Conservation (phyloP, 345 rosid genomes). For the Abelmoschus esculentus region DNA sequence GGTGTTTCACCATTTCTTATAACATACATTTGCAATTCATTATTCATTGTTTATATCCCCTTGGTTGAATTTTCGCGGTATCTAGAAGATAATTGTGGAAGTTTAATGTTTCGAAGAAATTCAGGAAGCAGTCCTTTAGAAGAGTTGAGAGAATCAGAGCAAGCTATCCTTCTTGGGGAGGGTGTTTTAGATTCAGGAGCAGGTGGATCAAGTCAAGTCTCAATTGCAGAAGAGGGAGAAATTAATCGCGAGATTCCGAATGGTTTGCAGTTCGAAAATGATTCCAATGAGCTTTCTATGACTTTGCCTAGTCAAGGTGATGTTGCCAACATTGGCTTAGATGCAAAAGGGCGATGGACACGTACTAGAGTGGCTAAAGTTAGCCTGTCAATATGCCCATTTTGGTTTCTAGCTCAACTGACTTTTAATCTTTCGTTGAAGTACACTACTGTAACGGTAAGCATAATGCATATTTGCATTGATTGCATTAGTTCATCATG, state of each 20-base stretch:
- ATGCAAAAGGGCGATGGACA: conserved; percentile 84
- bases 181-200: conserved; percentile 23
- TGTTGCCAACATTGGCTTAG: conserved; percentile 33
- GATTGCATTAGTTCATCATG: not conserved
- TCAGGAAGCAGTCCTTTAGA: conserved; percentile 29
- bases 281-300: conserved; percentile 21
- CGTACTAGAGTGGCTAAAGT: conserved; percentile 71
- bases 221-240: conserved; percentile 34
- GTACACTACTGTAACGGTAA: conserved; percentile 86
- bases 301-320: conserved; percentile 20
- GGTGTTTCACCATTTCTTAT: conserved; percentile 91
- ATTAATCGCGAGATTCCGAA: conserved; percentile 19
- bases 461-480: conserved; percentile 11
- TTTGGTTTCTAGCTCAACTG: conserved; percentile 93
- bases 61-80: conserved; percentile 61
- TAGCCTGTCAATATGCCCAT: conserved; percentile 74
- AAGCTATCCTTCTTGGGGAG: conserved; percentile 56
- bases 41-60: conserved; percentile 77
- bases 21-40: conserved; percentile 88
- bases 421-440: conserved; percentile 83
- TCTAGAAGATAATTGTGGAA: conserved; percentile 62
- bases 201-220: conserved; percentile 17
- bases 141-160: conserved; percentile 56
- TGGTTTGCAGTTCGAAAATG: conserved; percentile 24
- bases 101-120: conserved; percentile 58